These are phyloP conservation scores for Exutisphaerella laricina DNA, from an alignment of 2,329 filamentous ascomycete genomes.

Conservation along the genomic window DNA sequence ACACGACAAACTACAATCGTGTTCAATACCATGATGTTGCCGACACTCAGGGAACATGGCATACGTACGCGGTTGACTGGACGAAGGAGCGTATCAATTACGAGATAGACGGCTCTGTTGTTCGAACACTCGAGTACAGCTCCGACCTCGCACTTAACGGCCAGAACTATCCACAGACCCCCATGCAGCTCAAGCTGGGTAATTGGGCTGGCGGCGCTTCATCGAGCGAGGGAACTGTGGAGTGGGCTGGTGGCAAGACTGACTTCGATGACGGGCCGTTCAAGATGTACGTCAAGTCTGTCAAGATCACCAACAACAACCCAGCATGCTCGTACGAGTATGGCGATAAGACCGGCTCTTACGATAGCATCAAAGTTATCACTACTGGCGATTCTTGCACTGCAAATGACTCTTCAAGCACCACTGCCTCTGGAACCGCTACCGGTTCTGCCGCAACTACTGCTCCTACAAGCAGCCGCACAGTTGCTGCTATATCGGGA, in stretches of 20 bases:
- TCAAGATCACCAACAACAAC: conserved; percentile 50
- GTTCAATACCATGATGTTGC: conserved; percentile 56
- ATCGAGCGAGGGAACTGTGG: conserved; percentile 52
- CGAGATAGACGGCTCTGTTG: conserved; percentile 61
- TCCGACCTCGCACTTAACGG: conserved; percentile 57
- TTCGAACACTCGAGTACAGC: conserved; percentile 62
- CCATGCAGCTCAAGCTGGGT: conserved; percentile 59
- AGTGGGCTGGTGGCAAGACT: conserved; percentile 60
- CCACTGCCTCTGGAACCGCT: conserved; percentile 7
- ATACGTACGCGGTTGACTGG: conserved; percentile 71
- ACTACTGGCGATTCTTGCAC: conserved; percentile 30
- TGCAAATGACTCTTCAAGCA: conserved; percentile 23
- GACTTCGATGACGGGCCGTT: conserved; percentile 46
- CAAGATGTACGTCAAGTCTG: conserved; percentile 48
- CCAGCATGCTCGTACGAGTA: conserved; percentile 48
- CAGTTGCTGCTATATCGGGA: conserved; percentile 18
- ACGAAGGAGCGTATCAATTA: conserved; percentile 61
- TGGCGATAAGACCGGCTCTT: conserved; percentile 45
- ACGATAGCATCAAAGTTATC: conserved; percentile 45
- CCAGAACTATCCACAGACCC: conserved; percentile 72
- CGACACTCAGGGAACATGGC: conserved; percentile 53
- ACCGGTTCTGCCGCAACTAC: conserved; percentile 13
- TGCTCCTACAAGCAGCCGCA: conserved; percentile 28
- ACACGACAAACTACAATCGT: conserved; percentile 65
- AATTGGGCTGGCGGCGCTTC: conserved; percentile 41